Percentiles rank a stretch among this genome's conserved stretches.
phyloP scores from a whole-genome alignment of 257 asterid genomes.

The Solanum lignicaule region DNA sequence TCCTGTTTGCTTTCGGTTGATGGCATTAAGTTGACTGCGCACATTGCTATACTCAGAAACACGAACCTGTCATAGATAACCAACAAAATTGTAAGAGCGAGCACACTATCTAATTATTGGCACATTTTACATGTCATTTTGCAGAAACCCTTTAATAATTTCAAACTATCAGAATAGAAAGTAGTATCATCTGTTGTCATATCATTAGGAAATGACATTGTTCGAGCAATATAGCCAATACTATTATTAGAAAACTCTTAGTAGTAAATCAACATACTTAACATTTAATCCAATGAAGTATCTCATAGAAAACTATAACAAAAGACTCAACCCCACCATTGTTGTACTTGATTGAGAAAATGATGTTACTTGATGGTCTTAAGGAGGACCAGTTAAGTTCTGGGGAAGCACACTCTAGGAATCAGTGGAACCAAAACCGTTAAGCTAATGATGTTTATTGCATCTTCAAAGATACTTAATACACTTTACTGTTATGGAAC shows the following conservation, averaged over 20 bases:
- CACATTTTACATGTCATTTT: not conserved
- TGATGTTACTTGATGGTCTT: not conserved
- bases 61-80: slow-evolving; percentile 56
- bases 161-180: not conserved
- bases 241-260: not conserved
- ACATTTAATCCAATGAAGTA: not conserved
- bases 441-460: not conserved
- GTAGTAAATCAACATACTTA: not conserved
- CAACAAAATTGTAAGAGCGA: not conserved
- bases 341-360: not conserved
- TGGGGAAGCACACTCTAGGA: not conserved
- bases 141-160: not conserved
- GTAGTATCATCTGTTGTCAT: not conserved
- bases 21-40: slow-evolving; percentile 80
- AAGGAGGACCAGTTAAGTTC: not conserved
- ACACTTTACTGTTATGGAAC: not conserved
- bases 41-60: slow-evolving; percentile 76
- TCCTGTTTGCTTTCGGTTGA: slow-evolving; percentile 71
- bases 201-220: not conserved
- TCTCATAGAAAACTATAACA: not conserved
- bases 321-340: not conserved
- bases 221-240: not conserved
- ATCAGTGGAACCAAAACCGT: not conserved
- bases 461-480: not conserved
- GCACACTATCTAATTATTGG: not conserved